Base-by-base conservation (phyloP, 495 filamentous ascomycete species). In the Hypoxylon subgilvum region DNA sequence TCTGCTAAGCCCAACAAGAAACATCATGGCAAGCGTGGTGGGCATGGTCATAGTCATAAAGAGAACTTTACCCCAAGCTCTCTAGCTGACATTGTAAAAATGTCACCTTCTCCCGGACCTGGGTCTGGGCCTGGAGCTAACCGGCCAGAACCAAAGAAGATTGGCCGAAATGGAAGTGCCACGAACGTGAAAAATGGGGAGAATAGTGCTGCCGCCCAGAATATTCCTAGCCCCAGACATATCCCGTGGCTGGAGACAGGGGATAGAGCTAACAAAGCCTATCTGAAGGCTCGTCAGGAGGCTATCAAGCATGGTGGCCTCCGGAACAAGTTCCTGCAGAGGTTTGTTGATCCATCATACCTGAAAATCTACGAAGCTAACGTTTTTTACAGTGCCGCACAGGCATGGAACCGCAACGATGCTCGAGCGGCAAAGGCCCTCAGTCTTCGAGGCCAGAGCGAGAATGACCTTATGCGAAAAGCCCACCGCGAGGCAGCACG, bases 321-420 rank as follows among this genome's bases (percentile, higher is more conserved):
- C 70, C 84, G 95, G 47, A 97, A 97, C 73, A 97, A 97, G 67
- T 99, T 97, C 68, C 77, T 99, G 21, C 94, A 98, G 71, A 95
- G 91, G 91, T 94, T 76, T 64, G 71, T 39, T 1, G 19, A 5
- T 36, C 32, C 12, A 18, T 5, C 21, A 2, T 6, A 14, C 1
- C 44, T 30, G 5, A 10, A 19, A 28, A 23, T 22, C 13, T 51
- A 3, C 3, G 21, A 62, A 35, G 31, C 63, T 78, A 41, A 77
- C 67, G 21, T 6, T 25, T 12, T 32, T 18, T 28, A 22, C 47
- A 96, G 92, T 68, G 95, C 95, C 45, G 93, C 94, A n/a, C 92
- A 96, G 79, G 95, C 95, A n/a, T 99, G 95, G 95, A 96, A 97
- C 69, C 89, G 95, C 42, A 97, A 95, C 67, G 95, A 99, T 71